phyloP scores from a whole-genome alignment of 371 early-diverging fungal genomes.

The Capillidium heterosporum region DNA sequence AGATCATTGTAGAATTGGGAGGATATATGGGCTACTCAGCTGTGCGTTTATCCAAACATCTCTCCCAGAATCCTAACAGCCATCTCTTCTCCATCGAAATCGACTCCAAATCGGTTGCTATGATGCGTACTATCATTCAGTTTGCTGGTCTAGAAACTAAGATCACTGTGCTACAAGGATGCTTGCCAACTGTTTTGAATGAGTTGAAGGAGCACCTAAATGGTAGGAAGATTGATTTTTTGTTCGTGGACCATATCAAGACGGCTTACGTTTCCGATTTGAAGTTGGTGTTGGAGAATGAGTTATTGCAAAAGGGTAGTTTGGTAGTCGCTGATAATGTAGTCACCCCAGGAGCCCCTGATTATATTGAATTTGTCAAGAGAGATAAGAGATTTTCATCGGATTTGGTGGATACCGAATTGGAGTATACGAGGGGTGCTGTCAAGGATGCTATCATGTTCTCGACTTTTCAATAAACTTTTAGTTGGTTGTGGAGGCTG shows the following conservation, averaged over 20 bases:
- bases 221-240: slow-evolving; percentile 6
- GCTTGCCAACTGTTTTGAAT: neutral
- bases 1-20: slow-evolving; percentile 8
- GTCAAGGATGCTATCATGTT: neutral
- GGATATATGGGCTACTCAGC: slow-evolving; percentile 10
- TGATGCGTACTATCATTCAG: slow-evolving; percentile 2
- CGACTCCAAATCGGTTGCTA: slow-evolving; percentile 2
- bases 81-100: slow-evolving; percentile 9
- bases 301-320: slow-evolving; percentile 4
- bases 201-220: neutral
- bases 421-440: too few species aligned
- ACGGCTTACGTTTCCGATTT: slow-evolving; percentile 10
- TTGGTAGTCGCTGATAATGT: slow-evolving; percentile 13
- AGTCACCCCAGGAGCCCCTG: slow-evolving; percentile 13
- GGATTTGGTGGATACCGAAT: neutral
- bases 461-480: too few species aligned
- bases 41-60: slow-evolving; percentile 6
- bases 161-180: slow-evolving; percentile 6
- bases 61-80: slow-evolving; percentile 1
- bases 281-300: slow-evolving; percentile 5
- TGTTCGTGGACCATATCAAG: slow-evolving; percentile 13
- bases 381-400: neutral
- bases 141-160: slow-evolving; percentile 8
- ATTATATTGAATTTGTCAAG: slow-evolving; percentile 6
- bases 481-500: too few species aligned